These are phyloP conservation scores for Domatiomyces catenatus DNA, from an alignment of 2,329 filamentous ascomycete genomes.

Conservation along the genomic window DNA sequence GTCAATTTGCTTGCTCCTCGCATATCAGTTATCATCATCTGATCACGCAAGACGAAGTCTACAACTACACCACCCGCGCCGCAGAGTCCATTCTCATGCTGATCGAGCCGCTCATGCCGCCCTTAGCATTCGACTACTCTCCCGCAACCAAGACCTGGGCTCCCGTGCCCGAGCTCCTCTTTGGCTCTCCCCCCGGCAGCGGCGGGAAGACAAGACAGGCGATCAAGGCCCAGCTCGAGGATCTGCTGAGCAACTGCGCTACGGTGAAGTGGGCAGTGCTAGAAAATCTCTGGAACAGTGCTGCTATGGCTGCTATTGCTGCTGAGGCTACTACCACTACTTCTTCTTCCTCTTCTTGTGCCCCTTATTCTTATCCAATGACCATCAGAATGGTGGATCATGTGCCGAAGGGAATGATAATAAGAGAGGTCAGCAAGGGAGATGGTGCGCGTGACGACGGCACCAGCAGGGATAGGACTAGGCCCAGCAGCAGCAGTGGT, in stretches of 20 bases:
- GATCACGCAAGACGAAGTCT: not conserved
- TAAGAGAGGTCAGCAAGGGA: not conserved
- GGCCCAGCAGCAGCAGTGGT: not conserved
- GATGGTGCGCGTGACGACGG: too few relatives aligned
- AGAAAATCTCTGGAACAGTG: slow-evolving; percentile 2
- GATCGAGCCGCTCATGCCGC: not conserved
- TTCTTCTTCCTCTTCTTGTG: too few relatives aligned
- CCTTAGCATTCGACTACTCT: not conserved
- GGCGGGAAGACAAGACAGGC: not conserved
- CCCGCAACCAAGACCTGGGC: not conserved
- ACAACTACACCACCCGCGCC: not conserved
- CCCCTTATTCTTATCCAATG: slow-evolving; percentile 5
- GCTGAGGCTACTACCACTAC: too few relatives aligned
- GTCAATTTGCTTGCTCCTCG: not conserved
- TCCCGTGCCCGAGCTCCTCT: too few relatives aligned
- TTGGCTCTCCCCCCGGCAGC: too few relatives aligned
- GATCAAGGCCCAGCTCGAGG: not conserved
- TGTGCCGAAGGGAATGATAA: slow-evolving; percentile 8
- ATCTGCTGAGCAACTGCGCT: slow-evolving; percentile 3
- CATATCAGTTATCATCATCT: not conserved
- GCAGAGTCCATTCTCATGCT: not conserved
- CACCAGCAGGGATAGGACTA: slow-evolving; percentile 8
- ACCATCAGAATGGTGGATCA: slow-evolving; percentile 8
- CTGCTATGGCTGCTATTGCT: slow-evolving; percentile 10
- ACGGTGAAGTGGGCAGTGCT: slow-evolving; percentile 2